phyloP scores from a whole-genome alignment of 805 yeast species.

The Scheffersomyces coipomensis region DNA sequence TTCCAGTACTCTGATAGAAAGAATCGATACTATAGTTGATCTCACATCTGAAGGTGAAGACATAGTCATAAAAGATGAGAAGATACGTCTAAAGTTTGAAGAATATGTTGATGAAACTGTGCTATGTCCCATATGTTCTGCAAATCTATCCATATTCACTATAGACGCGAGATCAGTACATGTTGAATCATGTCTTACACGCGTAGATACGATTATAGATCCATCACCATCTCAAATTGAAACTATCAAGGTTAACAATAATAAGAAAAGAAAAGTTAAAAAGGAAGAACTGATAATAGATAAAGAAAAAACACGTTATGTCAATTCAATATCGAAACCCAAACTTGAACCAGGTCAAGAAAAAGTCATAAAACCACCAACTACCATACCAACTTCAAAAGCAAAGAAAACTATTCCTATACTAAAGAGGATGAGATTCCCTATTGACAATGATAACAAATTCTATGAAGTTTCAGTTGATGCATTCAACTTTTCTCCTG shows the following conservation, averaged over 20 bases:
- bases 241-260: background rate
- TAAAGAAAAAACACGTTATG: conserved; percentile 15
- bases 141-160: conserved; percentile 34
- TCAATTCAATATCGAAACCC: conserved; percentile 11
- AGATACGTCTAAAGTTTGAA: background rate
- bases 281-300: conserved; percentile 1
- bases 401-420: conserved; percentile 45
- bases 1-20: background rate
- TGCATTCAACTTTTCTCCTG: conserved; percentile 56
- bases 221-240: conserved; percentile 13
- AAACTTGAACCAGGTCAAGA: background rate
- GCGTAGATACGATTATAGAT: conserved; percentile 22
- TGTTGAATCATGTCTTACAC: conserved; percentile 52
- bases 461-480: conserved; percentile 55
- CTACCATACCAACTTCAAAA: conserved; percentile 2
- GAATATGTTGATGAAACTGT: conserved; percentile 1
- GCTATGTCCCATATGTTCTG: conserved; percentile 54
- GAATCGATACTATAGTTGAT: background rate
- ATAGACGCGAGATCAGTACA: conserved; percentile 49
- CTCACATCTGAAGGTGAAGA: conserved; percentile 1
- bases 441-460: conserved; percentile 9
- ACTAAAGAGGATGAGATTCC: conserved; percentile 51
- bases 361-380: conserved; percentile 12
- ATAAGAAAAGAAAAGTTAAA: conserved; percentile 15
- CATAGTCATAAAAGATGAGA: background rate